Evolutionary conservation across 768 basidiomycete genomes (phyloP), one percentile per base, ranked within the genome.

Genomic region (Cystofilobasidium capitatum): DNA sequence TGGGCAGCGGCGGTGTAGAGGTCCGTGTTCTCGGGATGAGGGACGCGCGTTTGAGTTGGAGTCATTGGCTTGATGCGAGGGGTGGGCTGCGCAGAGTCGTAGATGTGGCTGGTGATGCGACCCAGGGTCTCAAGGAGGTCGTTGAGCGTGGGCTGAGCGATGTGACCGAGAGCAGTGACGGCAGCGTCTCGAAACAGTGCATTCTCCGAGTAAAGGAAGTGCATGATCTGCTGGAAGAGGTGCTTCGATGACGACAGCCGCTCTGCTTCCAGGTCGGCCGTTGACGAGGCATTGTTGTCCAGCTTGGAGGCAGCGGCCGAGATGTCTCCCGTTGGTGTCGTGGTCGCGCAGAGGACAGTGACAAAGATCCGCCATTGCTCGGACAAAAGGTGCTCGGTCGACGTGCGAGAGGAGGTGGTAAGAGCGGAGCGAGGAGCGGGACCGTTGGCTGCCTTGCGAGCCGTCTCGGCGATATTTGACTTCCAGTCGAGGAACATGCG

Each of bases 151-250:
- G 79, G 82, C 14, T 84, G 81, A 7, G 89, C 88, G 71, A 94
- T 88, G 31, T 88, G 85, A 73, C 91, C 92, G 74, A 97, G 88
- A 66, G 91, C 89, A 42, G 89, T 79, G 13, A 93, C 89, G 16
- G 89, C 89, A 0, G 87, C 85, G 74, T 92, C 88, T 62, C 90
- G 85, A 76, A 93, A 92, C 13, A 83, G 79, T 1, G 83, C 83
- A 73, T 88, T 86, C 72, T 94, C 91, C 8, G 88, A 88, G 70
- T 89, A 88, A 63, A 97, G 81, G 75, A 91, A 90, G 8, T 89
- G 88, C 0, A 89, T 88, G 63, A 93, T 80, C 71, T 89, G 88
- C 71, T 87, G 82, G 77, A 94, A 91, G 29, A 94, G 77, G 31
- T 86, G 89, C 31, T 87, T 83, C 5, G 89, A 87, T 0, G 88